A percentile compares a stretch with the other conserved stretches of the same genome.
Evolutionary conservation across 306 rosid species (phyloP).

Genomic region (Trifolium pratense): DNA sequence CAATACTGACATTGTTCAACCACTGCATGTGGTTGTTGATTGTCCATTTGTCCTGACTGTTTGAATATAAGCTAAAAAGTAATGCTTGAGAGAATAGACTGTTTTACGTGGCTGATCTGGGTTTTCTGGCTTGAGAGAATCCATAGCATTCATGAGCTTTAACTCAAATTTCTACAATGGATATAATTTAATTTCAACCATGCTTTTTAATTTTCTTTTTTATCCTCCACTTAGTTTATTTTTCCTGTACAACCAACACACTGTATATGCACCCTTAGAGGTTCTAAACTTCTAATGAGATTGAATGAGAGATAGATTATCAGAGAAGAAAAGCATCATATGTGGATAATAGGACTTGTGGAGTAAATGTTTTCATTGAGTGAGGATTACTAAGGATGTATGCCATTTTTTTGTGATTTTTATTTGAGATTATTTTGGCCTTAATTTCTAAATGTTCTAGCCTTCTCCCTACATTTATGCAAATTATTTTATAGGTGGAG

Average conservation of each 20-base stretch:
- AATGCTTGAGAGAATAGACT: not conserved
- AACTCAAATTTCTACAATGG: constrained; percentile 28
- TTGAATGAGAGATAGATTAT: not conserved
- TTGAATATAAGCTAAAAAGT: not conserved
- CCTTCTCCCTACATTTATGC: constrained; percentile 32
- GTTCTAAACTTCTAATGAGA: constrained; percentile 21
- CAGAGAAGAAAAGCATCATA: constrained; percentile 3
- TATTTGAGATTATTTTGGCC: constrained; percentile 8
- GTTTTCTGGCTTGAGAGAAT: constrained; percentile 9
- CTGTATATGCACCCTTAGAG: constrained; percentile 1
- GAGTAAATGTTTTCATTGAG: not conserved
- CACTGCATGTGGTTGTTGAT: not conserved
- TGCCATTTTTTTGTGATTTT: constrained; percentile 22
- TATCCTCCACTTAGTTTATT: not conserved
- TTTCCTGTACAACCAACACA: not conserved
- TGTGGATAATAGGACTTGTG: constrained; percentile 29
- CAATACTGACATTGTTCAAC: not conserved
- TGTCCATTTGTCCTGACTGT: not conserved
- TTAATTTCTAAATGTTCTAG: constrained; percentile 20
- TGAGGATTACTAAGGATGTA: not conserved
- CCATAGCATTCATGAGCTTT: constrained; percentile 20
- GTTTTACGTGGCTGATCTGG: not conserved
- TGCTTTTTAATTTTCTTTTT: not conserved
- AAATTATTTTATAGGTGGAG: constrained; percentile 63
- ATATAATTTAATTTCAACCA: constrained; percentile 18